phyloP scores from a whole-genome alignment of 2,329 filamentous ascomycete genomes.

The Aspergillus ochraceoroseus region DNA sequence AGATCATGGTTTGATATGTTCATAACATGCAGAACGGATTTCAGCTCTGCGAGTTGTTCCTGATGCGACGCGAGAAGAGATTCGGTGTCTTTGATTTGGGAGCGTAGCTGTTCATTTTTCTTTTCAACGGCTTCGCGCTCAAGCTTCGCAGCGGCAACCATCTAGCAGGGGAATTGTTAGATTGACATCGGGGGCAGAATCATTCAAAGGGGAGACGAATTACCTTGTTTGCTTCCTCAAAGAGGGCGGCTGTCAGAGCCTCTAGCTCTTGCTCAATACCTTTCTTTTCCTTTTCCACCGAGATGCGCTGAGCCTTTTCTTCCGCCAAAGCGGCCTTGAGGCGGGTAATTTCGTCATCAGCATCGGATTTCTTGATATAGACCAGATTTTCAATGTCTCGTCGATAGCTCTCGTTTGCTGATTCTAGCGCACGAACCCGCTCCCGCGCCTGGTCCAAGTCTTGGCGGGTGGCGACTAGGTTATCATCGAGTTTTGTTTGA shows the following conservation, averaged over 20 bases:
- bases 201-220: neutral
- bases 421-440: constrained; percentile 64
- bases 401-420: constrained; percentile 63
- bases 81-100: constrained; percentile 83
- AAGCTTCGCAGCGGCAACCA: constrained; percentile 85
- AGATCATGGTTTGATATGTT: constrained; percentile 64
- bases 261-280: constrained; percentile 90
- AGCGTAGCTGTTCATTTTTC: constrained; percentile 80
- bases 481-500: constrained; percentile 87
- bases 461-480: constrained; percentile 71
- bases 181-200: too few relatives aligned
- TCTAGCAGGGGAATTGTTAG: too few relatives aligned
- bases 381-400: constrained; percentile 66
- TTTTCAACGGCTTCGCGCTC: constrained; percentile 76
- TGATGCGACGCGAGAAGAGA: constrained; percentile 80
- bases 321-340: constrained; percentile 57
- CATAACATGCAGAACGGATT: constrained; percentile 87
- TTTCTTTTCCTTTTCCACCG: constrained; percentile 73
- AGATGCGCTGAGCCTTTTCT: constrained; percentile 60
- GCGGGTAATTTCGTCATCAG: constrained; percentile 65
- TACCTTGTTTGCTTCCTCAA: constrained; percentile 91
- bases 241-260: constrained; percentile 83
- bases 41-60: constrained; percentile 86
- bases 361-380: constrained; percentile 67
- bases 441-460: constrained; percentile 71